Percentiles rank a stretch among this genome's conserved stretches.
Evolutionary conservation across 73 alveolate species (phyloP).

Genomic region (Paramecium octaurelia): DNA sequence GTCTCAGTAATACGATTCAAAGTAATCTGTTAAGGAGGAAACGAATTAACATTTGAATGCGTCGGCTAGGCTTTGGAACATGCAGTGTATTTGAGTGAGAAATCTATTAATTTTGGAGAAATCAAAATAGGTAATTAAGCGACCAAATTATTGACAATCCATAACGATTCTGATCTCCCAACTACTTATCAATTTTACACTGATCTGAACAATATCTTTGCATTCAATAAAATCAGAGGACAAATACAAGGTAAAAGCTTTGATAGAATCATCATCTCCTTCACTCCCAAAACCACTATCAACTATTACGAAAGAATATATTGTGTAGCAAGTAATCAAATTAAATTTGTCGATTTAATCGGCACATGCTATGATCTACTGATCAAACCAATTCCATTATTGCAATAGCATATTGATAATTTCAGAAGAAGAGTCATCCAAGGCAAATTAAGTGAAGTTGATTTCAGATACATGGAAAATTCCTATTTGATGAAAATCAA

Average conservation of each 20-base stretch:
- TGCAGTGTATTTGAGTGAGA: constrained; percentile 78
- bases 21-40: constrained; percentile 89
- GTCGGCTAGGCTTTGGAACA: constrained; percentile 90
- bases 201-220: constrained; percentile 83
- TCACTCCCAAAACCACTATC: constrained; percentile 89
- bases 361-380: constrained; percentile 96
- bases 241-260: constrained; percentile 79
- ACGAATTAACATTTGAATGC: constrained; percentile 82
- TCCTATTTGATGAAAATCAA: constrained; percentile 31
- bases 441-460: constrained; percentile 81
- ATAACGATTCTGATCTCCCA: constrained; percentile 91
- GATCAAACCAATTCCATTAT: constrained; percentile 90
- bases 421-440: constrained; percentile 89
- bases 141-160: constrained; percentile 89
- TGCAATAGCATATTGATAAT: constrained; percentile 91
- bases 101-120: constrained; percentile 93
- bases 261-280: constrained; percentile 88
- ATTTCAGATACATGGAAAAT: constrained; percentile 63
- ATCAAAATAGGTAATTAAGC: constrained; percentile 87
- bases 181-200: constrained; percentile 84
- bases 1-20: constrained; percentile 86
- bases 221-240: constrained; percentile 88
- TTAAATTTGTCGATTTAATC: constrained; percentile 89
- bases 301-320: constrained; percentile 93
- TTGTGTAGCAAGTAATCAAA: constrained; percentile 83